These are phyloP conservation scores for Claviceps monticola DNA, from an alignment of 2,329 filamentous ascomycete genomes.

Conservation along the genomic window DNA sequence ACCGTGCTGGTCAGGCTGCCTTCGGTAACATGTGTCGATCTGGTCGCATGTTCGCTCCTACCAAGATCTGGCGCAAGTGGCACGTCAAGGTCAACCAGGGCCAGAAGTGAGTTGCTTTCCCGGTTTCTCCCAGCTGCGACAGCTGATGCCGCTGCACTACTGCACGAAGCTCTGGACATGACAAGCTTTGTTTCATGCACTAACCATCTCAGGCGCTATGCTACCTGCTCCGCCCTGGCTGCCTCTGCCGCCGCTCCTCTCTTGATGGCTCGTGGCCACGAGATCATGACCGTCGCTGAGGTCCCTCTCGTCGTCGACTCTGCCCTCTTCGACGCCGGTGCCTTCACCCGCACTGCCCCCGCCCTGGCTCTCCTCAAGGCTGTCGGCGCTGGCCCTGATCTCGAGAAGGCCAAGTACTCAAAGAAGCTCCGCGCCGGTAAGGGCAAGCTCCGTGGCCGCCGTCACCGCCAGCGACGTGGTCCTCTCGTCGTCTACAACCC, in stretches of 20 bases:
- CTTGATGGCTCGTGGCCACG: conserved; percentile 93
- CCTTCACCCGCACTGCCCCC: conserved; percentile 76
- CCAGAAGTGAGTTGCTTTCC: conserved; percentile 59
- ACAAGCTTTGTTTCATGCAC: background rate
- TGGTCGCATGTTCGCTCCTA: conserved; percentile 99
- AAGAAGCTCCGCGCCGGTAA: conserved; percentile 97
- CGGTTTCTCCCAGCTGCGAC: background rate
- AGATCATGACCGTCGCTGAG: conserved; percentile 81
- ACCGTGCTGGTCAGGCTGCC: conserved; percentile 98
- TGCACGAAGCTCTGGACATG: no score
- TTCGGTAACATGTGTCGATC: conserved; percentile 99
- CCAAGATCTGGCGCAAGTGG: conserved; percentile 99
- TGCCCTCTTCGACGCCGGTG: conserved; percentile 66
- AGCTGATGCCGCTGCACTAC: no score
- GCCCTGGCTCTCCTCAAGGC: conserved; percentile 80
- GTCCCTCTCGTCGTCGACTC: conserved; percentile 95
- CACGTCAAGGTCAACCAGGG: conserved; percentile 99
- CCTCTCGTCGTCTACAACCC: conserved; percentile 97
- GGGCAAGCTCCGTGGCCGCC: conserved; percentile 95
- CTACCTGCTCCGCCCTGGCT: conserved; percentile 92
- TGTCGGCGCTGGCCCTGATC: conserved; percentile 76
- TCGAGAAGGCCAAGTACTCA: conserved; percentile 92
- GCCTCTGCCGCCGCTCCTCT: conserved; percentile 91
- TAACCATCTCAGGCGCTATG: conserved; percentile 59
- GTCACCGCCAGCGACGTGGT: conserved; percentile 93